A percentile compares a stretch with the other conserved stretches of the same genome.
Evolutionary conservation across 2,329 filamentous ascomycete species (phyloP).

Genomic region (Podosphaera xanthii): DNA sequence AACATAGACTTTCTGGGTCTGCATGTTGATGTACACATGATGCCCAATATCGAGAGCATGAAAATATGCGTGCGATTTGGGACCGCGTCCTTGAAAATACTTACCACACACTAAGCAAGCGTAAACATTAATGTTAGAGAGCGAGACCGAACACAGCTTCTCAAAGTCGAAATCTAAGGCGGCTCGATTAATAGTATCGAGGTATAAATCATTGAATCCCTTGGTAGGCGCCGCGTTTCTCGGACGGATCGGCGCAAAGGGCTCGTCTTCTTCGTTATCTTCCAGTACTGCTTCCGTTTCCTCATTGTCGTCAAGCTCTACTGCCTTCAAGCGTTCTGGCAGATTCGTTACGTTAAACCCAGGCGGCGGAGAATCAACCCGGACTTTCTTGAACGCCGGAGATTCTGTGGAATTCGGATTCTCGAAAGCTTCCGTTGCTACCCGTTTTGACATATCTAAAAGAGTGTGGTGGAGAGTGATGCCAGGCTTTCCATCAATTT

Average conservation of each 20-base stretch:
- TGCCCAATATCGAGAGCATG: conserved; percentile 87
- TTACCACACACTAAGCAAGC: conserved; percentile 94
- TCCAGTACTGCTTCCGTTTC: conserved; percentile 6
- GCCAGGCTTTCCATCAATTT: no score
- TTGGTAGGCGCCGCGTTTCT: conserved; percentile 60
- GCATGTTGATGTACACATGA: conserved; percentile 97
- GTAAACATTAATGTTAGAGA: conserved; percentile 98
- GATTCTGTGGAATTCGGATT: conserved; percentile 28
- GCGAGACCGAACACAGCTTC: conserved; percentile 84
- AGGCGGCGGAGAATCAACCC: conserved; percentile 19
- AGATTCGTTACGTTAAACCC: conserved; percentile 12
- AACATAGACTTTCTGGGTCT: conserved; percentile 74
- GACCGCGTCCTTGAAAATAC: conserved; percentile 85
- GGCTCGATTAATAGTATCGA: conserved; percentile 85
- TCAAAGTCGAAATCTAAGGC: conserved; percentile 97
- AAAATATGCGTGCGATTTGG: conserved; percentile 91
- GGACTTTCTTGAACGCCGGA: conserved; percentile 34
- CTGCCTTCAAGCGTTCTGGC: conserved; percentile 12
- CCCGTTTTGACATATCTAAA: conserved; percentile 27
- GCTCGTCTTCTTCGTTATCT: conserved; percentile 15
- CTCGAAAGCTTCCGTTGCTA: conserved; percentile 36
- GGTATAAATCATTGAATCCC: conserved; percentile 87
- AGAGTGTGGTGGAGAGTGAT: no score
- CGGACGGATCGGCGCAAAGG: conserved; percentile 20
- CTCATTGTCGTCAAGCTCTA: conserved; percentile 8